Conservation (phyloP, 2,329 filamentous ascomycete genomes). For the Grosmannia penicillata region DNA sequence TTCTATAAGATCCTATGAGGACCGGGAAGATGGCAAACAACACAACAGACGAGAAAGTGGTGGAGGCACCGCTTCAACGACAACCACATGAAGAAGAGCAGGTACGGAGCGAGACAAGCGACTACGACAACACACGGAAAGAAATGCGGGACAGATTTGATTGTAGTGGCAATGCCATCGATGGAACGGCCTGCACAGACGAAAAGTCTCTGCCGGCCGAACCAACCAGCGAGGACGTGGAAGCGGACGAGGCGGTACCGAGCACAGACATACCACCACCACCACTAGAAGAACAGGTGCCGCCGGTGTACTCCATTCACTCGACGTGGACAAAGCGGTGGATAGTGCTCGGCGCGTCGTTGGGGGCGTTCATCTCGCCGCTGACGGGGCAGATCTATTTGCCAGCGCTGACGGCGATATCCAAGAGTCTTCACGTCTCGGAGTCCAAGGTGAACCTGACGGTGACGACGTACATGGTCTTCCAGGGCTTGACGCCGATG, state of each 20-base stretch:
- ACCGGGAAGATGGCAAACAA: too few species aligned
- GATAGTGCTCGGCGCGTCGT: conserved; percentile 22
- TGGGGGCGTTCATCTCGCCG: conserved; percentile 27
- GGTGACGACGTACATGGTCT: conserved; percentile 41
- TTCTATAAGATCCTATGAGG: too few species aligned
- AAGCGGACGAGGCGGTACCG: background rate
- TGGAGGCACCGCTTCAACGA: too few species aligned
- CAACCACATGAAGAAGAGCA: too few species aligned
- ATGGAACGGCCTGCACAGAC: background rate
- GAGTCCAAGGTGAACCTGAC: conserved; percentile 29
- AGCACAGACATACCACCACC: background rate
- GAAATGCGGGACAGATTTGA: too few species aligned
- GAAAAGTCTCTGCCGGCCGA: background rate
- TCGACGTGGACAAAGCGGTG: conserved; percentile 22
- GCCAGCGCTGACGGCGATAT: conserved; percentile 32
- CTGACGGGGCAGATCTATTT: conserved; percentile 37
- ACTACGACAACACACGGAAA: too few species aligned
- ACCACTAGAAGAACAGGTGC: conserved; percentile 3
- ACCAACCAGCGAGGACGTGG: background rate
- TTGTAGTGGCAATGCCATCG: too few species aligned
- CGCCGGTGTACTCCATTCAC: conserved; percentile 20
- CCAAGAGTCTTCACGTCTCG: conserved; percentile 24
- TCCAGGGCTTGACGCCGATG: conserved; percentile 44
- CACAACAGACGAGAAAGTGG: too few species aligned
- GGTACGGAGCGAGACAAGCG: too few species aligned